Evolutionary conservation across 352 stramenopile genomes (phyloP), one percentile per base, ranked within the genome.

Genomic region (Phytophthora pisi): DNA sequence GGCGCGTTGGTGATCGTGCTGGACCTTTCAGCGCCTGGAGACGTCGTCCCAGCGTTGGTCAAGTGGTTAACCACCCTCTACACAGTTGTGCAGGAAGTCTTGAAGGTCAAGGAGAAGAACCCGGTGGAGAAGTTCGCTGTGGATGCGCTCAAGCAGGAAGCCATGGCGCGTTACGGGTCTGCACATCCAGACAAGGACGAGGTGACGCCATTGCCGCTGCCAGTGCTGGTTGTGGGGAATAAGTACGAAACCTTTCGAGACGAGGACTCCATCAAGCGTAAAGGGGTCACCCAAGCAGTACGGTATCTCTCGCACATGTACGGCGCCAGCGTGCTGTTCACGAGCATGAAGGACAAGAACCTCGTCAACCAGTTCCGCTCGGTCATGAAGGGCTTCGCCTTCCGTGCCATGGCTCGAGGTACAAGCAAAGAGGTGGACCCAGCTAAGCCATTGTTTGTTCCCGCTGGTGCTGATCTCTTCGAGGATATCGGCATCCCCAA

Each of bases 161-260:
- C 85, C 2, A 75, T 84, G 58, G 64, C 70, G 15, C 76, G 83
- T 5, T 92, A 85, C 58, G 84, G 82, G 28, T 75, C 61, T 15
- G 53, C 67, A 3, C 90, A 97, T 60, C 79, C 84, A 0, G 89
- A 97, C 68, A 77, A 82, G 15, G 78, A 92, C 9, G 81, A 93
- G 23, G 81, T 97, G 1, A 79, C 78, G 6, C 86, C 89, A 4
- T 72, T 94, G 26, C 66, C 88, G 18, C 58, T 97, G 1, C 92
- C 91, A 3, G 58, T 97, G 24, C 58, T 97, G 4, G 78, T 98
- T 43, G 45, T 98, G 5, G 88, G 75, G 47, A 96, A 95, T 79
- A 98, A 98, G 63, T 96, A 88, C 58, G 93, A 98, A 57, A 65
- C 77, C 2, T 97, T 98, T 64, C 84, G 84, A 11, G 82, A 97